Conservation (phyloP, 805 yeast species). For the Barnettozyma pratensis region DNA sequence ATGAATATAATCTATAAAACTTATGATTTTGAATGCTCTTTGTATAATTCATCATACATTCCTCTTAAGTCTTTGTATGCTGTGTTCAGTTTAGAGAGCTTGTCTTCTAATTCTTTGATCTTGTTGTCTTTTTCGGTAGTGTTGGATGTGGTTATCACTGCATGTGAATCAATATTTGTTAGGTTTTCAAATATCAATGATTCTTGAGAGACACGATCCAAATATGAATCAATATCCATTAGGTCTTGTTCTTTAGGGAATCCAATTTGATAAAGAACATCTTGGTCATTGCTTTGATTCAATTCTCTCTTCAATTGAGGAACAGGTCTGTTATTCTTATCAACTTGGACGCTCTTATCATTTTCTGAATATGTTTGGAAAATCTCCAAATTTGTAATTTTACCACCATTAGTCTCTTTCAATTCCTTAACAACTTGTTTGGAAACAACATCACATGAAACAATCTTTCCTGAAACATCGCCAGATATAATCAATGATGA, state of each 20-base stretch:
- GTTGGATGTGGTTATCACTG: conserved; percentile 13
- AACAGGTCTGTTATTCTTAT: conserved; percentile 33
- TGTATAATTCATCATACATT: conserved; percentile 53
- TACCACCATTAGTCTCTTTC: conserved; percentile 25
- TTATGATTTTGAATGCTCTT: conserved; percentile 25
- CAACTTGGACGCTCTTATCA: conserved; percentile 7
- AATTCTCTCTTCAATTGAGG: conserved; percentile 63
- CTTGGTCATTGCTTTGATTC: conserved; percentile 40
- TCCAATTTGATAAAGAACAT: conserved; percentile 33
- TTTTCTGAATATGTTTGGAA: conserved; percentile 10
- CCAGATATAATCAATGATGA: conserved; percentile 73
- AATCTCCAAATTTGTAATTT: conserved; percentile 17
- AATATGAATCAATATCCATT: conserved; percentile 43
- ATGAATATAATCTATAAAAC: no score
- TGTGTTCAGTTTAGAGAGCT: conserved; percentile 44
- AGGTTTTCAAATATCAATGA: conserved; percentile 47
- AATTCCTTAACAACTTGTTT: conserved; percentile 62
- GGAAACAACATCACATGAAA: conserved; percentile 62
- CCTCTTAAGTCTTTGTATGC: conserved; percentile 56
- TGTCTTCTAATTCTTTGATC: conserved; percentile 35
- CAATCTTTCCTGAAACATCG: conserved; percentile 62
- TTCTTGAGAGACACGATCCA: conserved; percentile 43
- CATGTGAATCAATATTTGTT: conserved; percentile 36
- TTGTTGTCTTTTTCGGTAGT: conserved; percentile 24
- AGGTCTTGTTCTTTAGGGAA: conserved; percentile 18